A percentile compares a stretch with the other conserved stretches of the same genome.
phyloP scores from a whole-genome alignment of 2,329 filamentous ascomycete genomes.

The Coniella lustricola region DNA sequence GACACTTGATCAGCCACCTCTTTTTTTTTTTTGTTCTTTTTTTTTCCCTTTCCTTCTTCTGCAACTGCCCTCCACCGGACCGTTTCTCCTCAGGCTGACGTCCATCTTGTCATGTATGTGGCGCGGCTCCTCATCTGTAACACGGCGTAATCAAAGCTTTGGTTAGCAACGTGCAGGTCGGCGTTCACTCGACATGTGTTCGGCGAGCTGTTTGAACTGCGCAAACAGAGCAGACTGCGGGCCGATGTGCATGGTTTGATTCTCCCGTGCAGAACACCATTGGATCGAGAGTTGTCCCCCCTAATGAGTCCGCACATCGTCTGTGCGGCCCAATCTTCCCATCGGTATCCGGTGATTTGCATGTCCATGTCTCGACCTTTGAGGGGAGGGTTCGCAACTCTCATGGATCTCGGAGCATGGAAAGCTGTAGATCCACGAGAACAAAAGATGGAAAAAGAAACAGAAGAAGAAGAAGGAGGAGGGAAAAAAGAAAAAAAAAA shows the following conservation, averaged over 20 bases:
- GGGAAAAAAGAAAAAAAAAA: too few species aligned
- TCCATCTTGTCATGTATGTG: neutral
- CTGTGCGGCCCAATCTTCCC: constrained; percentile 3
- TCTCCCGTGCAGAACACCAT: neutral
- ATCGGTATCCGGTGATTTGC: neutral
- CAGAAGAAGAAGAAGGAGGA: too few species aligned
- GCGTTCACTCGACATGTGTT: neutral
- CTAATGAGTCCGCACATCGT: neutral
- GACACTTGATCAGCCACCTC: neutral
- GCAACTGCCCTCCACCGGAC: neutral
- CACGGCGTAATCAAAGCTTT: neutral
- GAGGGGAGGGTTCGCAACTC: neutral
- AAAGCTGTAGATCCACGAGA: too few species aligned
- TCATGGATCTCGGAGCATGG: neutral
- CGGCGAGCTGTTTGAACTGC: neutral
- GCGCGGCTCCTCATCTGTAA: neutral
- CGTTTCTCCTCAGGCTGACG: neutral
- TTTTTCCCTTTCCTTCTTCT: neutral
- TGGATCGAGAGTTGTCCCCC: neutral
- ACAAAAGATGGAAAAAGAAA: too few species aligned
- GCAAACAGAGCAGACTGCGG: neutral
- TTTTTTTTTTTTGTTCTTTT: neutral
- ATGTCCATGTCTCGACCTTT: neutral
- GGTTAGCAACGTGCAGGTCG: neutral
- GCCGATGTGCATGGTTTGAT: constrained; percentile 1